A percentile compares a stretch with the other conserved stretches of the same genome.
Conservation (phyloP, 2,329 filamentous ascomycete genomes). For the Arthrobotrys conoides region DNA sequence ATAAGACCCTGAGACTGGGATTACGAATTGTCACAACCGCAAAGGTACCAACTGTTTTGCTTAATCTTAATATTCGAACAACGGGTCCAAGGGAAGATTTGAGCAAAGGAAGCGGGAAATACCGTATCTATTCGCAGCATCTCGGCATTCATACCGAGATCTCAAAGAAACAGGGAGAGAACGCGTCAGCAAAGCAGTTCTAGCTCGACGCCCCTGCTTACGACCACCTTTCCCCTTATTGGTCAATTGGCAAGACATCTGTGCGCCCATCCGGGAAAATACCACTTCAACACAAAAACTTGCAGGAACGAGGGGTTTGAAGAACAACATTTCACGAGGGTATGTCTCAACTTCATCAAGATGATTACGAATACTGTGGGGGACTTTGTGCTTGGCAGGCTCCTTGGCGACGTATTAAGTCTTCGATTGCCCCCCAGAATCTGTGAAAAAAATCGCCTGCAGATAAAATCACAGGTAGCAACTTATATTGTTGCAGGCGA, state of each 20-base stretch:
- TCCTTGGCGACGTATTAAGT: constrained; percentile 45
- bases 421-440: constrained; percentile 9
- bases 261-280: constrained; percentile 40
- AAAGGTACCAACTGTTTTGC: neutral
- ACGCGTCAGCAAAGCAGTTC: constrained; percentile 38
- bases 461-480: neutral
- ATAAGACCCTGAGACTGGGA: neutral
- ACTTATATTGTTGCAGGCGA: constrained; percentile 2
- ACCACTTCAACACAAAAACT: constrained; percentile 41
- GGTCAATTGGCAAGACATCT: constrained; percentile 42
- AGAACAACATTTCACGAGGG: constrained; percentile 29
- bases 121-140: constrained; percentile 28
- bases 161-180: constrained; percentile 3
- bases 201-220: constrained; percentile 26
- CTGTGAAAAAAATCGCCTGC: neutral
- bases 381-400: constrained; percentile 28
- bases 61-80: constrained; percentile 1
- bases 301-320: constrained; percentile 1
- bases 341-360: constrained; percentile 52
- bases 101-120: constrained; percentile 4
- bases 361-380: constrained; percentile 42
- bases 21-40: constrained; percentile 11
- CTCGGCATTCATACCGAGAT: constrained; percentile 8
- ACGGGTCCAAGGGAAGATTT: neutral
- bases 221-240: constrained; percentile 31